phyloP scores from a whole-genome alignment of 2,329 filamentous ascomycete genomes.

The Cladosporium sp. region DNA sequence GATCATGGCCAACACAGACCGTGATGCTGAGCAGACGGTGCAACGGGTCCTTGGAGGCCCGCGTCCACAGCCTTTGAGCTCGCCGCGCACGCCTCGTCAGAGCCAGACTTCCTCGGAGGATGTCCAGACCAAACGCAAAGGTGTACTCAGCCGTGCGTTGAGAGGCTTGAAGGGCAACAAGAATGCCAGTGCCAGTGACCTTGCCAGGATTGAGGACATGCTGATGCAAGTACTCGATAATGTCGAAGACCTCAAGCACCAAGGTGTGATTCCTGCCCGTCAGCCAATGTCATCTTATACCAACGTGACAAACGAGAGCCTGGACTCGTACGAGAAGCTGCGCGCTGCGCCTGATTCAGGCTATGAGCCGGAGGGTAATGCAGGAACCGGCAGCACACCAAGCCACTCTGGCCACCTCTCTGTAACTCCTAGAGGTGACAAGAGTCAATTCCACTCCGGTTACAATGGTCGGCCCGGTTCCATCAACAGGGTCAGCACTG shows the following conservation, averaged over 20 bases:
- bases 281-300: conserved; percentile 18
- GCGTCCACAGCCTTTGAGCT: conserved; percentile 70
- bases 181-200: conserved; percentile 77
- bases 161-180: conserved; percentile 78
- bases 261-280: conserved; percentile 21
- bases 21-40: conserved; percentile 79
- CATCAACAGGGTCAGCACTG: conserved; percentile 83
- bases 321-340: conserved; percentile 67
- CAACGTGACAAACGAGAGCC: conserved; percentile 38
- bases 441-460: conserved; percentile 43
- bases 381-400: conserved; percentile 68
- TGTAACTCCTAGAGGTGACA: conserved; percentile 22
- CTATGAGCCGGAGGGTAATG: conserved; percentile 79
- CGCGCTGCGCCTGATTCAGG: conserved; percentile 66
- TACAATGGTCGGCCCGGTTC: conserved; percentile 54
- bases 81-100: conserved; percentile 51
- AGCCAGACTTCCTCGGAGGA: conserved; percentile 53
- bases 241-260: conserved; percentile 63
- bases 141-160: conserved; percentile 89
- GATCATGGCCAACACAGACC: conserved; percentile 81
- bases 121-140: conserved; percentile 73
- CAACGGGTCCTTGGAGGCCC: conserved; percentile 81
- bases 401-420: conserved; percentile 70
- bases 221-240: conserved; percentile 87
- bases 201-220: conserved; percentile 40